Evolutionary conservation across 768 basidiomycete species (phyloP).

Genomic region (Infundibulicybe gibba): DNA sequence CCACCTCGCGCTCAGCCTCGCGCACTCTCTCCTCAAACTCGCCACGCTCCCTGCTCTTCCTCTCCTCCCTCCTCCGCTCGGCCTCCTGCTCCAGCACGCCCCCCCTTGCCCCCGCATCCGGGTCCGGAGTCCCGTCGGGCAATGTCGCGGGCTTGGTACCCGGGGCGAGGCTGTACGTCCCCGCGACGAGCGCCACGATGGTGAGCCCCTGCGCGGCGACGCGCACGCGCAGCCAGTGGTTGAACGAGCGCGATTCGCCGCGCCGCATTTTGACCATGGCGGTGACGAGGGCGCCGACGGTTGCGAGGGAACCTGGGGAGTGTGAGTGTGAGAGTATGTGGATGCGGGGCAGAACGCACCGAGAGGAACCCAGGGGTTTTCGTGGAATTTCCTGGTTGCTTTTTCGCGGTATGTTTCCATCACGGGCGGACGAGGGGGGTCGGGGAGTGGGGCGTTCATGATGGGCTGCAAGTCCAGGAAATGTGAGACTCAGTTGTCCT

Average conservation of each 20-base stretch:
- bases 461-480: too few species aligned
- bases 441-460: not conserved
- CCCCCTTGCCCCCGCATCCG: conserved; percentile 27
- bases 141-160: conserved; percentile 20
- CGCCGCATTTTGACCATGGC: conserved; percentile 62
- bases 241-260: conserved; percentile 61
- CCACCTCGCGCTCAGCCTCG: conserved; percentile 38
- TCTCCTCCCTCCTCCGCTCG: conserved; percentile 21
- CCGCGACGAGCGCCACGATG: conserved; percentile 56
- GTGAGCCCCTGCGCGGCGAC: conserved; percentile 75
- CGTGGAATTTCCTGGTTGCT: conserved; percentile 60
- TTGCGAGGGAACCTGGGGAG: conserved; percentile 53
- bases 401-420: conserved; percentile 56
- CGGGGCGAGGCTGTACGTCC: conserved; percentile 22
- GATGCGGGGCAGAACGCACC: conserved; percentile 38
- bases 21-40: conserved; percentile 60
- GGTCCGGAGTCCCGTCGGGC: conserved; percentile 7
- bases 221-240: conserved; percentile 76
- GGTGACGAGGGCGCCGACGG: conserved; percentile 61
- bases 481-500: too few species aligned
- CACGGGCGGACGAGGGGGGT: conserved; percentile 4
- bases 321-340: not conserved
- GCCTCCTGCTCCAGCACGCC: conserved; percentile 21
- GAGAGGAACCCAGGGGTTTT: conserved; percentile 77
- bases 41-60: conserved; percentile 37